Evolutionary conservation across 495 filamentous ascomycete genomes (phyloP).

Genomic region (Penicillium taxi): DNA sequence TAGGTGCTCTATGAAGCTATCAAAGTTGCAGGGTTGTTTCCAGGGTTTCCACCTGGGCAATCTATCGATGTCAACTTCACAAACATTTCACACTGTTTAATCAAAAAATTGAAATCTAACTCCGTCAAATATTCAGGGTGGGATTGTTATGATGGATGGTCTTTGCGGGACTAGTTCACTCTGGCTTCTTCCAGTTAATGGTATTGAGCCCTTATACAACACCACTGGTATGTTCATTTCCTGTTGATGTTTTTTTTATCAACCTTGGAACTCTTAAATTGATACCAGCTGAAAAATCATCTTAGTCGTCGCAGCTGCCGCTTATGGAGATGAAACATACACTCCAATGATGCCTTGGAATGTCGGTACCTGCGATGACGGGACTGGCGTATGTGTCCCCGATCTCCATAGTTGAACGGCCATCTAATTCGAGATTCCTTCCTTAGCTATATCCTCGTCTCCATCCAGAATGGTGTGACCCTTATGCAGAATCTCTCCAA

Average conservation of each 20-base stretch:
- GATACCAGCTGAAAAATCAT: neutral
- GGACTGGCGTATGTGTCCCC: constrained; percentile 16
- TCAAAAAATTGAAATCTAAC: no score
- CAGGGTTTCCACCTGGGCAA: neutral
- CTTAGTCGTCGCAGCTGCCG: constrained; percentile 17
- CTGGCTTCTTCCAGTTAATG: constrained; percentile 10
- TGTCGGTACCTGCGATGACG: constrained; percentile 18
- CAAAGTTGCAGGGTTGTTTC: neutral
- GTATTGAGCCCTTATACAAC: constrained; percentile 15
- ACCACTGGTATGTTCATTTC: constrained; percentile 10
- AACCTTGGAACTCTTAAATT: neutral
- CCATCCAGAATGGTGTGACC: constrained; percentile 16
- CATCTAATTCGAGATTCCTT: no score
- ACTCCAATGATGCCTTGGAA: constrained; percentile 16
- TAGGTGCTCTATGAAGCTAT: constrained; percentile 4
- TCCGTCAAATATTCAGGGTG: no score
- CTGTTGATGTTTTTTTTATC: neutral
- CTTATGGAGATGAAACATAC: constrained; percentile 24
- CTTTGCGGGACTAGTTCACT: constrained; percentile 24
- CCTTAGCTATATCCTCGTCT: constrained; percentile 20
- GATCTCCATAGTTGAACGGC: neutral
- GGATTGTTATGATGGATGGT: constrained; percentile 20
- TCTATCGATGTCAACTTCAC: neutral
- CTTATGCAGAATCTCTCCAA: constrained; percentile 11
- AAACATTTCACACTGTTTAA: no score